Conservation (phyloP, 768 basidiomycete species). For the Phaffia tasmanica region DNA sequence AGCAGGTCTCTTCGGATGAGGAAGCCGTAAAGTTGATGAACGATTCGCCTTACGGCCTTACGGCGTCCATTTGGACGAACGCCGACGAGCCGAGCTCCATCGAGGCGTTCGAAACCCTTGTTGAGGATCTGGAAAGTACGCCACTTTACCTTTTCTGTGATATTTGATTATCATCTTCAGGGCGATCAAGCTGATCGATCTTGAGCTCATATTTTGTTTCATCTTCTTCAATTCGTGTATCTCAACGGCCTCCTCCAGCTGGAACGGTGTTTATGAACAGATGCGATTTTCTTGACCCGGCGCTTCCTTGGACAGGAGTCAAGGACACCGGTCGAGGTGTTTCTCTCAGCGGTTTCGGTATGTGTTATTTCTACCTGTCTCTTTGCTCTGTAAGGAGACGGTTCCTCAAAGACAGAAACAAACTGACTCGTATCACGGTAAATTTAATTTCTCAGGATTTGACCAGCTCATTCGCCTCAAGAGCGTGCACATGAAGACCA, state of each 20-base stretch:
- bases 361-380: conserved; percentile 8
- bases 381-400: neutral
- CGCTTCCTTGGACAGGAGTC: conserved; percentile 85
- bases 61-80: conserved; percentile 89
- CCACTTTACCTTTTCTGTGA: neutral
- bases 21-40: conserved; percentile 90
- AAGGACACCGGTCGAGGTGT: conserved; percentile 88
- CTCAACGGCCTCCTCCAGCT: conserved; percentile 29
- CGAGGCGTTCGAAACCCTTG: conserved; percentile 57
- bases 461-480: conserved; percentile 37
- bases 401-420: neutral
- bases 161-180: neutral
- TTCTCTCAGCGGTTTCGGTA: conserved; percentile 75
- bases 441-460: conserved; percentile 28
- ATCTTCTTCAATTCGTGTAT: neutral
- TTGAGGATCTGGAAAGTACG: conserved; percentile 54
- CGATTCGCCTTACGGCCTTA: conserved; percentile 88
- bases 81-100: conserved; percentile 50
- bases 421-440: too few species aligned
- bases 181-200: neutral
- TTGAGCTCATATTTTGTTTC: neutral
- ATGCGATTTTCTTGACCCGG: conserved; percentile 86
- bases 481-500: conserved; percentile 36
- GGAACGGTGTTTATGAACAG: conserved; percentile 93
- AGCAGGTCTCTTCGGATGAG: conserved; percentile 65